Base-by-base conservation (phyloP, 805 yeast species). In the Kodamaea laetipori region DNA sequence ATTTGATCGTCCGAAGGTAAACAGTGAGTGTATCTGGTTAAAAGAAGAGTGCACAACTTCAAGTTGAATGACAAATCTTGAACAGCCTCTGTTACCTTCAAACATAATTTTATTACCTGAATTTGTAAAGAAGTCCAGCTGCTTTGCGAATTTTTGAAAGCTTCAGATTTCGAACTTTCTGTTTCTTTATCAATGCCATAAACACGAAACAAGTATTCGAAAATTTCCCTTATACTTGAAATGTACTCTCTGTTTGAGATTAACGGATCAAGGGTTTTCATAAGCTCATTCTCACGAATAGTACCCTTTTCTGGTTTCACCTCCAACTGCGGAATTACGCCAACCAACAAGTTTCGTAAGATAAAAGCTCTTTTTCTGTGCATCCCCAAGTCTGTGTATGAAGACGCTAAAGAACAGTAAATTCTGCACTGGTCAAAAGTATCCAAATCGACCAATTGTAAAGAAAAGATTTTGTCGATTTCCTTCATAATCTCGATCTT, bases 321-420 rank as follows among this genome's bases (percentile, higher is more conserved):
- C 25, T 60, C 57, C 8, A 73, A 45, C 23, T 71, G 67, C 0
- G 82, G 76, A 2, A 71, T 56, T 8, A 82, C 54, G 2, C 78
- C 64, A 5, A 77, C 74, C 18, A 90, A 63, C 23, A 90, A 63
- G n/a, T 81, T 77, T 35, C 90, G 74, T 3, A 89, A 61, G 28
- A 86, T 73, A 48, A 90, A 80, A 0, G 86, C 80, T 50, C 81
- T 74, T 53, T 90, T 90, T 48, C 97, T 71, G 8, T 57, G 44
- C 55, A 85, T 72, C 1, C 81, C 81, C 37, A 89, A 67, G 23
- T 74, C 77, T 2, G 78, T 70, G 59, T 83, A 89, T 1, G 87
- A 65, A 2, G 79, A 58, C 0, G 94, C 84, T 48, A 90, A 64
- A 0, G 85, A 74, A 15, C 83, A 74, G 57, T 84, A 83, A 0